Base-by-base conservation (phyloP, 2,329 filamentous ascomycete species). In the Ambrosiella xylebori region DNA sequence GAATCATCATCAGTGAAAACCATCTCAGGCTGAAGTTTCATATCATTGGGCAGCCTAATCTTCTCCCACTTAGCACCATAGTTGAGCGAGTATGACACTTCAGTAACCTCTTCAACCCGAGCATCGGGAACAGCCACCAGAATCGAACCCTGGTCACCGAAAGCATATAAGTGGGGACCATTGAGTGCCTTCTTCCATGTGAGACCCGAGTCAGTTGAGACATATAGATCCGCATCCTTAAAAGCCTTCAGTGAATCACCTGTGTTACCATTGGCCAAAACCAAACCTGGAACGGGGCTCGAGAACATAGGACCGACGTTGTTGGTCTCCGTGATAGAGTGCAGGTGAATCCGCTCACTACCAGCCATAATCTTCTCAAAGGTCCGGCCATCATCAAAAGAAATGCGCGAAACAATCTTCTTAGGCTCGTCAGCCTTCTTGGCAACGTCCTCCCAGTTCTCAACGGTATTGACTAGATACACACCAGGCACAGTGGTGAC, bases 261-360 rank as follows among this genome's bases (percentile, higher is more conserved):
- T 3, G 81, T 88, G 68, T 98, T 98, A 59, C 93, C 93, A 56
- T 95, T 82, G 13, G 86, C 94, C 87, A 98, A 94, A 17, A 96
- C 80, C 59, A 98, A 76, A 7, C 93, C 94, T 2, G 93, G 91
- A 0, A 93, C 91, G 1, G 88, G 87, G 65, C 90, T 97, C 1
- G 91, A 96, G 69, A 91, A 98, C 49, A 97, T 84, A 12, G 86
- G 81, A 1, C 93, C 93, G 44, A 84, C 75, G 66, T 96, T 95
- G 61, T 79, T 78, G 45, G 90, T 75, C 58, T 93, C 81, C 1
- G 91, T 96, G 60, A 97, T 84, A 0, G 91, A 97, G 69, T 98
- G 93, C 7, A 98, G 76, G 66, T 98, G 90, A 38, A 98, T 76
- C 4, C 78, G 74, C 40, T 81, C 77, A 57, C 82, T 79, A 44